A percentile compares a stretch with the other conserved stretches of the same genome.
Evolutionary conservation across 2,329 filamentous ascomycete genomes (phyloP).

Genomic region (Curvularia eragrostidis): DNA sequence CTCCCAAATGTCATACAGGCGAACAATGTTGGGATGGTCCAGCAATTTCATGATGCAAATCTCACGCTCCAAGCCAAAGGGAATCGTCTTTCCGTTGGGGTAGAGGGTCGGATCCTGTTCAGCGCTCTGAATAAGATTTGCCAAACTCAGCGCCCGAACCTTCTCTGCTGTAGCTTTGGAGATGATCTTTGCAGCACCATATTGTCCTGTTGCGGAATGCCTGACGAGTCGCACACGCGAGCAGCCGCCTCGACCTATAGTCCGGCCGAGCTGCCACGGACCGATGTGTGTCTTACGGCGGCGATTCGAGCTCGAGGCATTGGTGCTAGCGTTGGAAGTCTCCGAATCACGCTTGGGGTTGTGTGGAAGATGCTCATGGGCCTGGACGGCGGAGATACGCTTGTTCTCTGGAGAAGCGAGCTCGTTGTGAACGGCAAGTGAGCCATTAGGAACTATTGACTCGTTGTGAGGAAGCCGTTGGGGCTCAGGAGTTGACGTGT

Average conservation of each 20-base stretch:
- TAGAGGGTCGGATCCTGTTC: constrained; percentile 61
- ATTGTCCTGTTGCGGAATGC: constrained; percentile 77
- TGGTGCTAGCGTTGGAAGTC: constrained; percentile 63
- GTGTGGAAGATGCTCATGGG: constrained; percentile 55
- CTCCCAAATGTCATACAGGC: constrained; percentile 96
- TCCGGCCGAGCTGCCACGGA: constrained; percentile 91
- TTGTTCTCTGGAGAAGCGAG: constrained; percentile 56
- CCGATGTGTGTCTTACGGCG: constrained; percentile 79
- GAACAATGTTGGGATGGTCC: constrained; percentile 93
- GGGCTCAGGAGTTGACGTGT: constrained; percentile 25
- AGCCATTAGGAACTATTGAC: constrained; percentile 54
- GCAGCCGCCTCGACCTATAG: constrained; percentile 86
- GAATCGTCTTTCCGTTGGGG: constrained; percentile 72
- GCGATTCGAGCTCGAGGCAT: constrained; percentile 56
- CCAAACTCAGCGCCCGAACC: constrained; percentile 84
- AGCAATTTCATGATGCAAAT: constrained; percentile 97
- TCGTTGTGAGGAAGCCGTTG: constrained; percentile 53
- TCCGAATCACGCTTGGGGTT: constrained; percentile 59
- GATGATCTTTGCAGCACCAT: constrained; percentile 94
- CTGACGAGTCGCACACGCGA: constrained; percentile 86
- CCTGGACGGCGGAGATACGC: constrained; percentile 59
- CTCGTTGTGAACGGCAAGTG: constrained; percentile 50
- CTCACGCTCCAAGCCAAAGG: constrained; percentile 89
- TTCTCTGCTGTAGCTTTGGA: constrained; percentile 78
- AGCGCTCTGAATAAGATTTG: constrained; percentile 78